Percentiles rank a stretch among this genome's conserved stretches.
Conservation (phyloP, 2,329 filamentous ascomycete species). For the Exophiala bonariae region DNA sequence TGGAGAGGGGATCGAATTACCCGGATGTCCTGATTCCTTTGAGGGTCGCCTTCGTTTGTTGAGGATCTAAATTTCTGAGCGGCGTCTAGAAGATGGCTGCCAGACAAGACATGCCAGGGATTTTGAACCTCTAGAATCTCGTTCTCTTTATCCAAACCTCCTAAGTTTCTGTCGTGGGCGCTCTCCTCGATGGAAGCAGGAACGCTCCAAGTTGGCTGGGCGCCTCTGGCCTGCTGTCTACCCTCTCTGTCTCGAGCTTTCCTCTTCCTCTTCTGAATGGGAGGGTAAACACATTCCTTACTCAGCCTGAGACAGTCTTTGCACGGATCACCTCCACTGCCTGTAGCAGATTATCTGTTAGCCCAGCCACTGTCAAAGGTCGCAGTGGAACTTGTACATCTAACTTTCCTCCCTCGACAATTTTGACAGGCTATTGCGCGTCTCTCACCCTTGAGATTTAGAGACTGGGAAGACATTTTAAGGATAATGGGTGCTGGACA, state of each 20-base stretch:
- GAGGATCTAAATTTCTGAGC: too few relatives aligned
- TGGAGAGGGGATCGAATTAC: too few relatives aligned
- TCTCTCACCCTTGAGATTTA: not conserved
- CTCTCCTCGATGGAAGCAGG: too few relatives aligned
- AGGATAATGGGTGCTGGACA: too few relatives aligned
- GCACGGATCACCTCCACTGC: slow-evolving; percentile 7
- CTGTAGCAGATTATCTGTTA: not conserved
- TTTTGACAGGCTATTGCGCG: slow-evolving; percentile 4
- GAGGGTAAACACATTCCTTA: slow-evolving; percentile 9
- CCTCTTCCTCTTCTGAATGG: slow-evolving; percentile 1
- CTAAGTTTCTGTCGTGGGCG: too few relatives aligned
- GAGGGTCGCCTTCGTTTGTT: too few relatives aligned
- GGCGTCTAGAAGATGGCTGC: not conserved
- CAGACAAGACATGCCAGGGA: too few relatives aligned
- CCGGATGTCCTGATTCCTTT: too few relatives aligned
- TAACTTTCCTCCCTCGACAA: slow-evolving; percentile 9
- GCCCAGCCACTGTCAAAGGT: too few relatives aligned
- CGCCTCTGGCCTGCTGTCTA: not conserved
- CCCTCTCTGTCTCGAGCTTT: slow-evolving; percentile 1
- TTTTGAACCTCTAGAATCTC: too few relatives aligned
- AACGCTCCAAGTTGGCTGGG: not conserved
- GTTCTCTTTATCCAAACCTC: too few relatives aligned
- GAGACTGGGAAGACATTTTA: too few relatives aligned
- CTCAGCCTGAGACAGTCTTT: slow-evolving; percentile 6
- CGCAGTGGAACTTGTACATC: slow-evolving; percentile 5